A percentile compares a stretch with the other conserved stretches of the same genome.
Evolutionary conservation across 2,329 filamentous ascomycete species (phyloP).

Genomic region (Aspergillus ochraceoroseus): DNA sequence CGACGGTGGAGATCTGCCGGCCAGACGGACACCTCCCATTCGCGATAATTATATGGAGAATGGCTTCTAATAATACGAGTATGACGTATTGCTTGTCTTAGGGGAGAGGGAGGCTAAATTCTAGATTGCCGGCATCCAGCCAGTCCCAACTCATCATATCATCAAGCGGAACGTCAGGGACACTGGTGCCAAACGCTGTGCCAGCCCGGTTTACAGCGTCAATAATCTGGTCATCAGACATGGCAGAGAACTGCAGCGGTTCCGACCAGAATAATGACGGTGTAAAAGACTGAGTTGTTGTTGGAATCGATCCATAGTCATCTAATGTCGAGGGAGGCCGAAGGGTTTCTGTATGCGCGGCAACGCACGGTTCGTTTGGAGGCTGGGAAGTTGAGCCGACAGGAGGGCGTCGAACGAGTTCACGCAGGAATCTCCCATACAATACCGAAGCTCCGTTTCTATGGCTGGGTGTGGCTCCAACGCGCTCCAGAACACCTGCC

Average conservation of each 20-base stretch:
- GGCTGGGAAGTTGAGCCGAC: slow-evolving; percentile 19
- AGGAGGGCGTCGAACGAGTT: slow-evolving; percentile 42
- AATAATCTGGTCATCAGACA: slow-evolving; percentile 65
- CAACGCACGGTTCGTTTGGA: slow-evolving; percentile 11
- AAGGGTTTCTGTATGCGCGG: slow-evolving; percentile 14
- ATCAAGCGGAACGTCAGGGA: slow-evolving; percentile 56
- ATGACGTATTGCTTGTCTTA: neutral
- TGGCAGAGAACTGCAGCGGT: slow-evolving; percentile 59
- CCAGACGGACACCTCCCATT: neutral
- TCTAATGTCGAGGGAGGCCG: slow-evolving; percentile 15
- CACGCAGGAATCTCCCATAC: slow-evolving; percentile 54
- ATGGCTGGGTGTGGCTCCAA: slow-evolving; percentile 61
- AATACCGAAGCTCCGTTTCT: slow-evolving; percentile 61
- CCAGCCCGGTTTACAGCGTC: slow-evolving; percentile 61
- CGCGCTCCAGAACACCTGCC: slow-evolving; percentile 63
- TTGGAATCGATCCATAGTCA: slow-evolving; percentile 21
- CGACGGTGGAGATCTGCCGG: slow-evolving; percentile 19
- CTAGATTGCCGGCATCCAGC: slow-evolving; percentile 44
- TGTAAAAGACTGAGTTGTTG: slow-evolving; percentile 26
- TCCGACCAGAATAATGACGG: slow-evolving; percentile 45
- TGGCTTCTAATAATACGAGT: slow-evolving; percentile 1
- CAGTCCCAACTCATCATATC: slow-evolving; percentile 57
- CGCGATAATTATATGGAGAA: neutral
- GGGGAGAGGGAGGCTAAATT: slow-evolving; percentile 26
- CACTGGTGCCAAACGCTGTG: slow-evolving; percentile 53